Evolutionary conservation across 2,329 filamentous ascomycete species (phyloP), one percentile per base, ranked within the genome.

Genomic region (Emmonsiellopsis sp.): DNA sequence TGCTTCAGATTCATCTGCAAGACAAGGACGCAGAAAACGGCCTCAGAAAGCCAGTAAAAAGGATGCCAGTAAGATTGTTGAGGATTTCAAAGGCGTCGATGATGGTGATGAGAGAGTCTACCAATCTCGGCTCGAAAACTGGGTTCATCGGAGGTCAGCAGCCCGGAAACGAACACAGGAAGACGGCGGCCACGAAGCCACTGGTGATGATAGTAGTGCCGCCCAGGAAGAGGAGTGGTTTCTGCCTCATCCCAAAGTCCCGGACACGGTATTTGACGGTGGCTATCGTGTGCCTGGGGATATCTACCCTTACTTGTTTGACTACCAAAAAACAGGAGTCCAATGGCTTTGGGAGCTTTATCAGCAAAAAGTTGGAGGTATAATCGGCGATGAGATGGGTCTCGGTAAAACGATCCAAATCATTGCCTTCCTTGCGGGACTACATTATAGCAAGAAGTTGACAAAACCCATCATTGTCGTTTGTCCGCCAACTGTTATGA

Each of bases 321-420:
- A 94, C 58, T 98, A 98, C 61, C 93, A 98, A 64, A 96, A 95
- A 69, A 96, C 90, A 0, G 91, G 92, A 3, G 90, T 98, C 3
- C 87, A 95, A 65, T 98, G 93, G 93, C 79, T 98, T 6, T 90
- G 89, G 67, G 92, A 98, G 68, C 76, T 98, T 2, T 92, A 95
- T 66, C 83, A 84, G 53, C 90, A 96, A 66, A 82, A 86, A 56
- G 90, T 95, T 5, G 93, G 93, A 26, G 93, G 93, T 2, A 97
- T 98, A 52, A 81, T 98, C 40, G 93, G 92, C 5, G 93, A 98
- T 65, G 93, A 98, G 70, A 98, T 98, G 93, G 93, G 94, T 0
- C 74, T 98, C n/a, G 93, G 93, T 3, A 98, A 98, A 73, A 98
- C 93, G 1, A 86, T 88, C 30, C 85, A 88, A 64, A 78, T 83